phyloP scores from a whole-genome alignment of 306 rosid species.

The Pachyrhizus erosus region DNA sequence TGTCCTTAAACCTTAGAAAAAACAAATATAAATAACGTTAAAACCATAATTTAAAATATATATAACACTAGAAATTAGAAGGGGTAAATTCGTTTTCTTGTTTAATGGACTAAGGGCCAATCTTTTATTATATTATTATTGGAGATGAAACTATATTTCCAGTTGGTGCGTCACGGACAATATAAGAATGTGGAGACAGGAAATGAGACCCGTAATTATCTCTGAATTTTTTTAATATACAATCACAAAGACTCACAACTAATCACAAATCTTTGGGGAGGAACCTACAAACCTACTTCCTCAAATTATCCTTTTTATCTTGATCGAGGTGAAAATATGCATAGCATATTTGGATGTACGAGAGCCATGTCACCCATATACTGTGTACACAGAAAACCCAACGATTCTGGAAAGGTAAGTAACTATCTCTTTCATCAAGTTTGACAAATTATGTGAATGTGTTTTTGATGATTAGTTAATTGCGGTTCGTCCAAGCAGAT shows the following conservation, averaged over 20 bases:
- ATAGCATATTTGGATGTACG: background rate
- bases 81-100: background rate
- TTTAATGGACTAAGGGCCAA: background rate
- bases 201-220: background rate
- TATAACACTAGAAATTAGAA: background rate
- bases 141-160: background rate
- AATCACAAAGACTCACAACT: background rate
- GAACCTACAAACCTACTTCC: slow-evolving; percentile 20
- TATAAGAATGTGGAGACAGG: background rate
- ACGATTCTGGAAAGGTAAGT: slow-evolving; percentile 17
- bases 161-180: background rate
- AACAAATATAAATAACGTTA: background rate
- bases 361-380: background rate
- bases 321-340: background rate
- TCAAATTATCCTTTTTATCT: background rate
- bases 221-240: background rate
- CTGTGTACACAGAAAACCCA: slow-evolving; percentile 4
- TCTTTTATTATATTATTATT: background rate
- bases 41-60: background rate
- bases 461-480: background rate
- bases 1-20: background rate
- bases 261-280: background rate
- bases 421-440: slow-evolving; percentile 43
- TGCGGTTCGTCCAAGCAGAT: background rate
- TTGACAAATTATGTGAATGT: slow-evolving; percentile 32